Evolutionary conservation across 129 eudicot species (phyloP), one percentile per base, ranked within the genome.

Genomic region (Mikania micrantha): DNA sequence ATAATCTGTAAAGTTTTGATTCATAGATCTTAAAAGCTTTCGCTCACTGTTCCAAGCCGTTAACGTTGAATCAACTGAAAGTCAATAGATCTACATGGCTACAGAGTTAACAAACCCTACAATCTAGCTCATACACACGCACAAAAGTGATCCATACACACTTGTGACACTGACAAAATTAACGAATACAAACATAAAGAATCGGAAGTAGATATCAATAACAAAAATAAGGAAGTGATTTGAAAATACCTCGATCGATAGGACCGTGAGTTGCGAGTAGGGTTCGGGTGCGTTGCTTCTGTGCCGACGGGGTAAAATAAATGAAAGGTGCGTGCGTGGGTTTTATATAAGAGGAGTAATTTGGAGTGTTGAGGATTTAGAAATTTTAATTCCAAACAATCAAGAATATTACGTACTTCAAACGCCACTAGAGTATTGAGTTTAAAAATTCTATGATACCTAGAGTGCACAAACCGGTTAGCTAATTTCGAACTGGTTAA

Each of bases 341-440:
- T 74, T 74, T 56, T 74, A 34, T 60, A 29, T 65, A 61, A 44
- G 73, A 38, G 61, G 50, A n/a, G n/a, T n/a, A n/a, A n/a, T n/a
- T n/a, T n/a, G n/a, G n/a, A n/a, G n/a, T n/a, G n/a, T n/a, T n/a
- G n/a, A n/a, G n/a, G n/a, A n/a, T n/a, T n/a, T n/a, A n/a, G n/a
- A n/a, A n/a, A n/a, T n/a, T n/a, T n/a, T n/a, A n/a, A n/a, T n/a
- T n/a, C n/a, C n/a, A n/a, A n/a, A n/a, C n/a, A n/a, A n/a, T n/a
- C n/a, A n/a, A n/a, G n/a, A n/a, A n/a, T n/a, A n/a, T n/a, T n/a
- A n/a, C n/a, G n/a, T n/a, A n/a, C n/a, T n/a, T n/a, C n/a, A n/a
- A n/a, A n/a, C n/a, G n/a, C n/a, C n/a, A n/a, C n/a, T n/a, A n/a
- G n/a, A n/a, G n/a, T n/a, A n/a, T n/a, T n/a, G n/a, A n/a, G n/a